Base-by-base conservation (phyloP, 352 stramenopile species). In the Globisporangium paroecandrum region DNA sequence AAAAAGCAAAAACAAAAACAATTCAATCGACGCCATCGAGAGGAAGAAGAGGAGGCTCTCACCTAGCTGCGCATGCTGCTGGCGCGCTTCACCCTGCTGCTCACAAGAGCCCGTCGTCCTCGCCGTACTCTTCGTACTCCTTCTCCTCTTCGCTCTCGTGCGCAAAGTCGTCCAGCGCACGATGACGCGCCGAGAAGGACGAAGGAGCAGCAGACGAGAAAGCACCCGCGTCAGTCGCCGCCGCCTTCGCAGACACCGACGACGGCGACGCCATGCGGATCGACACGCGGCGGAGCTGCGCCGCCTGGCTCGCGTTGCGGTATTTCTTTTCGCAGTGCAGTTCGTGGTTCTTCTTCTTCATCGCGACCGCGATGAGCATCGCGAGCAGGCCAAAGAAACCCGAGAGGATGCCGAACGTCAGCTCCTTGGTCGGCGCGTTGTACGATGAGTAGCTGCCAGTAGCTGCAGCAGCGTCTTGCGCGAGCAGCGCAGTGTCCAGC, bases 251-350 rank as follows among this genome's bases (percentile, higher is more conserved):
- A 41, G 34, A 41, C 6, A 7, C 34, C 7, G 34, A 41, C 34
- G 34, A 36, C 24, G 56, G 34, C 13, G 64, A 63, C 29, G 75
- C 80, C 85, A 93, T 91, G 47, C 77, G 77, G 69, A 90, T 83
- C 34, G 85, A 91, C 18, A 93, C 83, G 66, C 85, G 85, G 47
- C 72, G 83, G 62, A 93, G 87, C 72, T 93, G 85, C 49, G 85
- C 83, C 3, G 82, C 83, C 8, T 76, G 76, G 43, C 76, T 90
- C 2, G 85, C 85, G 9, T 84, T 87, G 4, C 79, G 71, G 61
- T 91, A 79, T 22, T 77, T 78, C 25, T 82, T 74, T 12, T 77
- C 70, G 70, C 78, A 80, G 43, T 72, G 74, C 57, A 82, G 68
- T 25, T 91, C 83, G 49, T 91, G 84, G n/a, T 74, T 73, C 56